phyloP scores from a whole-genome alignment of 1,139 yeast genomes.

The Oligophagozyma castellii region DNA sequence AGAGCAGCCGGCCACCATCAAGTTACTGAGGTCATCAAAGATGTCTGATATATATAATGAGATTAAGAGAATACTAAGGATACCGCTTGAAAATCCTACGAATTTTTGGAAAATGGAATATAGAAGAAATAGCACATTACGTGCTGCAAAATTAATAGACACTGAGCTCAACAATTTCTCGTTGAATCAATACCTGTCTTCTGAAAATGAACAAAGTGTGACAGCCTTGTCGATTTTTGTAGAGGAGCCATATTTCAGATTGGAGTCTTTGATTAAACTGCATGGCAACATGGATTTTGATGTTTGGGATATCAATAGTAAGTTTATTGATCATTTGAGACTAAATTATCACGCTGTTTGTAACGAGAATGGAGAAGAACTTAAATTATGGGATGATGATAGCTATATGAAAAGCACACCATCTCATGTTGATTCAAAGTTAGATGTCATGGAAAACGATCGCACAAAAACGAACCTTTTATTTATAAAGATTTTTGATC shows the following conservation, averaged over 20 bases:
- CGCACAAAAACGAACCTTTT: slow-evolving; percentile 20
- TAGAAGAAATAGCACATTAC: slow-evolving; percentile 60
- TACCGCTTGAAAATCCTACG: slow-evolving; percentile 28
- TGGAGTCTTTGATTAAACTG: slow-evolving; percentile 10
- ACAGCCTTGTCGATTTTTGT: slow-evolving; percentile 15
- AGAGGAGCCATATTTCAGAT: slow-evolving; percentile 24
- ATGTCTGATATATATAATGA: slow-evolving; percentile 37
- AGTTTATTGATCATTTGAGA: slow-evolving; percentile 13
- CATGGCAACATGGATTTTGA: slow-evolving; percentile 6
- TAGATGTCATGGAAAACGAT: too few species aligned
- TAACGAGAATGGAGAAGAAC: too few species aligned
- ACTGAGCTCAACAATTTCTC: slow-evolving; percentile 25
- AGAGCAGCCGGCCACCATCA: slow-evolving; percentile 38
- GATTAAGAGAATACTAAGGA: slow-evolving; percentile 35
- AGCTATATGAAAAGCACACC: too few species aligned
- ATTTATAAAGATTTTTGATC: slow-evolving; percentile 63
- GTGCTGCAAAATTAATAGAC: slow-evolving; percentile 45
- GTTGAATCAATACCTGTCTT: slow-evolving; percentile 33
- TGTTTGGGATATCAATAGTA: slow-evolving; percentile 7
- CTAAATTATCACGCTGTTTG: too few species aligned
- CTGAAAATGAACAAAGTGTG: slow-evolving; percentile 13
- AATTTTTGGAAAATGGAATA: slow-evolving; percentile 54
- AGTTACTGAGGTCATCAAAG: slow-evolving; percentile 45
- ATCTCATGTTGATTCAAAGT: too few species aligned
- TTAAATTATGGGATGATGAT: too few species aligned